Conservation (phyloP, 1,284 basidiomycete genomes). For the Irpex sp. region DNA sequence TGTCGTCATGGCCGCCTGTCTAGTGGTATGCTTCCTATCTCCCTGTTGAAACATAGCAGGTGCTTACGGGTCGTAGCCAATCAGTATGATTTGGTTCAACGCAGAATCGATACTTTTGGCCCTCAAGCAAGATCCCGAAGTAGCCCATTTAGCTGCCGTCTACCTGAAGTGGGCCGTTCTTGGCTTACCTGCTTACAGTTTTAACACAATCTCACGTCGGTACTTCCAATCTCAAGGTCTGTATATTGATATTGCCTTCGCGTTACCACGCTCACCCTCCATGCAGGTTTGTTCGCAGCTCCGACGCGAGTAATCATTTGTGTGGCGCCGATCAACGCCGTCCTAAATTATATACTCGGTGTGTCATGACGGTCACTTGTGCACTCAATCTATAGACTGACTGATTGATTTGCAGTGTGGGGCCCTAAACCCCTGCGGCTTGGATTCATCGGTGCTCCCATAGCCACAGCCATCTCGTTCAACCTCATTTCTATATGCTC, state of each 20-base stretch:
- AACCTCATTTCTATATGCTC: constrained; percentile 77
- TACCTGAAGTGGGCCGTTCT: constrained; percentile 80
- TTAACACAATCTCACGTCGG: constrained; percentile 69
- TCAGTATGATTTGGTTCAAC: constrained; percentile 74
- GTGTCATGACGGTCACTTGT: constrained; percentile 14
- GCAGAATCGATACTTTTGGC: constrained; percentile 75
- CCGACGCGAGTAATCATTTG: constrained; percentile 85
- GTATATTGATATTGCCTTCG: not conserved
- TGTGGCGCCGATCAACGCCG: constrained; percentile 83
- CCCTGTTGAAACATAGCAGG: constrained; percentile 1
- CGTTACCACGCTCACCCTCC: not conserved
- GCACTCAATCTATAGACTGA: not conserved
- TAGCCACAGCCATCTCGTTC: constrained; percentile 87
- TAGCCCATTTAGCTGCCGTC: constrained; percentile 72
- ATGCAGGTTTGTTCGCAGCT: constrained; percentile 72
- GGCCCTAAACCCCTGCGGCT: constrained; percentile 74
- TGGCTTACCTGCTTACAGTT: constrained; percentile 87
- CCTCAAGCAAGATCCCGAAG: constrained; percentile 83
- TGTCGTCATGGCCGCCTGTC: constrained; percentile 58
- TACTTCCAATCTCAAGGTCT: constrained; percentile 88
- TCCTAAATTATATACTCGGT: constrained; percentile 84
- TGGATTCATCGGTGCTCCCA: constrained; percentile 91
- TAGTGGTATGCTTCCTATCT: constrained; percentile 46
- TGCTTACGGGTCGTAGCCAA: constrained; percentile 44
- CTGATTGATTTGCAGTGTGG: constrained; percentile 55